Base-by-base conservation (phyloP, 1,284 basidiomycete genomes). In the Puccinia novopanici region DNA sequence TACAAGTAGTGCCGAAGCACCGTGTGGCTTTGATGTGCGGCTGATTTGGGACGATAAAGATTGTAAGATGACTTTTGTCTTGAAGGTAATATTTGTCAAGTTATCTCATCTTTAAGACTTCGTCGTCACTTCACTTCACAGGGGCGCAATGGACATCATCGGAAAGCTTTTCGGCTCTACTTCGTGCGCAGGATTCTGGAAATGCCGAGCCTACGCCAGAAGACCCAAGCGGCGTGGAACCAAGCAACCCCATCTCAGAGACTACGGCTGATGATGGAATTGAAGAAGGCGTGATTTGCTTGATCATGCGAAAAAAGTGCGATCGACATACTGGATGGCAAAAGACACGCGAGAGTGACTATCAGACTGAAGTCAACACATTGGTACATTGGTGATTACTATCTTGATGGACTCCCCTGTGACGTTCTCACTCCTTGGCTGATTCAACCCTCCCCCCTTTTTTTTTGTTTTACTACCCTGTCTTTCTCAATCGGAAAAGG, bases 21-120 rank as follows among this genome's bases (percentile, higher is more conserved):
- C 77, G 17, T 80, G 77, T 65, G 77, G 77, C 12, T 80, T 80
- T 55, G 77, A 80, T 73, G 55, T 73, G 13, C 50, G 77, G 34
- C 67, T 80, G n/a, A 61, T 80, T 65, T 80, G 77, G 77, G 77
- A 80, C 45, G 77, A 80, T 50, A 59, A 71, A 30, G 77, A 80
- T 54, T 80, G 77, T 80, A 40, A 65, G 77, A 24, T 17, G 42
- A 42, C 10, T 55, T 52, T 63, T 50, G 15, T 55, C 15, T 77
- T 54, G 4, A 24, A 22, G 10, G 45, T 37, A 54, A 22, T 30
- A n/a, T 3, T 61, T 22, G 63, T 2, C 10, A 34, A 40, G 59
- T 13, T 19, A 63, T 40, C 59, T 63, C 19, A 40, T 34, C 27
- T 27, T 61, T 13, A 61, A 55, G 24, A 22, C n/a, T 45, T 61